phyloP scores from a whole-genome alignment of 2,329 filamentous ascomycete genomes.

The Amphichorda felina region DNA sequence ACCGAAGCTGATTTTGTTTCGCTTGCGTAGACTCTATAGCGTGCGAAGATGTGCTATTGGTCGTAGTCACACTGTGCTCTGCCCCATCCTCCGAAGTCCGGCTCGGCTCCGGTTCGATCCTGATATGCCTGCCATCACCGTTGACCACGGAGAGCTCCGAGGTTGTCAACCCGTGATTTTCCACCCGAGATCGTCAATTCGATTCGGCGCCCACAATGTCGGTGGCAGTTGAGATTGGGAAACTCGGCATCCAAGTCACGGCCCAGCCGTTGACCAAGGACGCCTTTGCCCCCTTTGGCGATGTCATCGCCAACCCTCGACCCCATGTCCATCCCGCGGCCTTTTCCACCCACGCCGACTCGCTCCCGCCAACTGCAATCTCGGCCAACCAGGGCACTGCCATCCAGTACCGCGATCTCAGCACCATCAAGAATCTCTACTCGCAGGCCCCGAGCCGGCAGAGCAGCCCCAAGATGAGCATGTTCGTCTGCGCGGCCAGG shows the following conservation, averaged over 20 bases:
- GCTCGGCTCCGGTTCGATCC: no score
- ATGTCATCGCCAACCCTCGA: conserved; percentile 66
- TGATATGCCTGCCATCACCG: no score
- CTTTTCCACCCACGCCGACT: conserved; percentile 24
- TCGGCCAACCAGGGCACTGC: conserved; percentile 79
- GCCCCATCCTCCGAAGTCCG: no score
- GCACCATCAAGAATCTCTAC: conserved; percentile 63
- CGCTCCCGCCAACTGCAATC: conserved; percentile 34
- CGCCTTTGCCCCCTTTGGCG: conserved; percentile 70
- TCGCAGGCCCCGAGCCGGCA: conserved; percentile 44
- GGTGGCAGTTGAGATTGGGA: conserved; percentile 12
- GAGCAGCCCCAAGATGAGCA: conserved; percentile 57
- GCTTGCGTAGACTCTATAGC: no score
- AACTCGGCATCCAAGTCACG: conserved; percentile 25
- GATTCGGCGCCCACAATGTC: conserved; percentile 9
- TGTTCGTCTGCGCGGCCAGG: conserved; percentile 65
- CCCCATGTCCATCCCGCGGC: conserved; percentile 38
- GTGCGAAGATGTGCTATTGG: no score
- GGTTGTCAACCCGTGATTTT: no score
- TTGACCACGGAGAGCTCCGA: no score
- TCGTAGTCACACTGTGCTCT: no score
- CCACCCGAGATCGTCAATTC: no score
- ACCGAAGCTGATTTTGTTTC: no score
- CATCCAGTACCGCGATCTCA: conserved; percentile 74
- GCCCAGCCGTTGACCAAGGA: conserved; percentile 55